phyloP scores from a whole-genome alignment of 352 stramenopile genomes.

The Phytophthora citricola region DNA sequence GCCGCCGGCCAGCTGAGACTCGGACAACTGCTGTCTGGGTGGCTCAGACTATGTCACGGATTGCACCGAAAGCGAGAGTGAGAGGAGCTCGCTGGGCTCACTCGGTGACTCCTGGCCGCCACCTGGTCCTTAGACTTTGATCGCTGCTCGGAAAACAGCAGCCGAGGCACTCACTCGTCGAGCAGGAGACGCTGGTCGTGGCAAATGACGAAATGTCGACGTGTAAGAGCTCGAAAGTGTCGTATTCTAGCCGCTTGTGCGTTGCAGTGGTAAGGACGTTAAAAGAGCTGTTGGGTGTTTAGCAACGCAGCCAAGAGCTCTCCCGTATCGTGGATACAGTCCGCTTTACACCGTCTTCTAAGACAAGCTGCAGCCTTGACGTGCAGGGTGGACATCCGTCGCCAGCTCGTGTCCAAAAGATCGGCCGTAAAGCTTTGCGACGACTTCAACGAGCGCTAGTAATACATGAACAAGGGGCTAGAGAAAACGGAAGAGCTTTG shows the following conservation, averaged over 20 bases:
- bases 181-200: conserved; percentile 2
- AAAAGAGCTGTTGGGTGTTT: conserved; percentile 1
- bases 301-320: conserved; percentile 1
- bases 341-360: neutral
- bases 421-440: conserved; percentile 15
- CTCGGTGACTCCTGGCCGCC: neutral
- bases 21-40: conserved; percentile 33
- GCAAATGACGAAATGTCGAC: conserved; percentile 16
- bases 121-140: conserved; percentile 12
- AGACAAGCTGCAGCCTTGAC: no score
- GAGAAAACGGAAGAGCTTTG: conserved; percentile 4
- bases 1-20: conserved; percentile 14
- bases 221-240: neutral
- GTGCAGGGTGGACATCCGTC: conserved; percentile 6
- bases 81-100: conserved; percentile 8
- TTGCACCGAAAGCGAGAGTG: conserved; percentile 43
- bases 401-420: conserved; percentile 5
- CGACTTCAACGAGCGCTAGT: conserved; percentile 2
- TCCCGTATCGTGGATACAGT: conserved; percentile 3
- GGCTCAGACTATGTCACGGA: conserved; percentile 46
- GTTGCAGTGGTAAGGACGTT: conserved; percentile 11
- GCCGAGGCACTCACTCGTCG: conserved; percentile 21
- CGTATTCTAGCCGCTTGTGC: neutral
- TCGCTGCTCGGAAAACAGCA: conserved; percentile 29
- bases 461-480: no score